Evolutionary conservation across 345 rosid species (phyloP).

Genomic region (Luvunga scandens): DNA sequence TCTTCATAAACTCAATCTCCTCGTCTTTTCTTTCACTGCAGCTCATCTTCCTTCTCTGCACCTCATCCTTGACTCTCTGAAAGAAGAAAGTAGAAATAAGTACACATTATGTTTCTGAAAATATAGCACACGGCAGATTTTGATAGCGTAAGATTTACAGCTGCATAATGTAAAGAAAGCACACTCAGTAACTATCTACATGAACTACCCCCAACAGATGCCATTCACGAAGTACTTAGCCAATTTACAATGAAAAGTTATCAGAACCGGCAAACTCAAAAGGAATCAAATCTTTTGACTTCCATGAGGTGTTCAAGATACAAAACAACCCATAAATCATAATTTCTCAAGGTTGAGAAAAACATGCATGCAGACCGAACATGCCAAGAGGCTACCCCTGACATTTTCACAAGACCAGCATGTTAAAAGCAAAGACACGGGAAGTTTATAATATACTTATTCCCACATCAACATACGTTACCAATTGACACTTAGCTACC

Average conservation of each 20-base stretch:
- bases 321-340: background rate
- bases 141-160: background rate
- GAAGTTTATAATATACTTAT: background rate
- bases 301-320: background rate
- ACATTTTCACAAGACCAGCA: background rate
- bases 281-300: background rate
- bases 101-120: background rate
- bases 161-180: background rate
- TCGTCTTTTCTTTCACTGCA: constrained; percentile 24
- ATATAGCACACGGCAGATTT: background rate
- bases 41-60: constrained; percentile 51
- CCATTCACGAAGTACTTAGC: background rate
- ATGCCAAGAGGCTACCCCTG: background rate
- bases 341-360: background rate
- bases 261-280: background rate
- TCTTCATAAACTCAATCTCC: constrained; percentile 32
- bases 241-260: background rate
- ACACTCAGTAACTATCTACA: background rate
- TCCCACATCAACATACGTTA: background rate
- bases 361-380: background rate
- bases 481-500: background rate
- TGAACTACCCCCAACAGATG: background rate
- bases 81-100: constrained; percentile 12
- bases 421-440: background rate
- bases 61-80: constrained; percentile 79